Percentiles rank a stretch among this genome's conserved stretches.
Evolutionary conservation across 2,329 filamentous ascomycete species (phyloP).

Genomic region (Phaeosphaeriaceae sp.): DNA sequence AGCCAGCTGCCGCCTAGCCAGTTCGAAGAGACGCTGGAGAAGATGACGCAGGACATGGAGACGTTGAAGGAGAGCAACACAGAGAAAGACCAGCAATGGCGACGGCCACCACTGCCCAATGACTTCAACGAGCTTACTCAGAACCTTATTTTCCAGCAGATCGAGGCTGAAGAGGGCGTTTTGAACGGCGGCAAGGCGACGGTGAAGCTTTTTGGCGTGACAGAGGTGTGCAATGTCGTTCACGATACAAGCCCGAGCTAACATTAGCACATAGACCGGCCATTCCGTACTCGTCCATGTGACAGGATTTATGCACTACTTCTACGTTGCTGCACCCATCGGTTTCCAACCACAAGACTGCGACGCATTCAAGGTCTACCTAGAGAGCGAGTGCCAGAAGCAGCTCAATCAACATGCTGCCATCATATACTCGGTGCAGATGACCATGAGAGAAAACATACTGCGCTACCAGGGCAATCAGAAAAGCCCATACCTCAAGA

Average conservation of each 20-base stretch:
- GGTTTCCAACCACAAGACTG: conserved; percentile 82
- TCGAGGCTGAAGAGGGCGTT: conserved; percentile 90
- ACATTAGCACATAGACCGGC: conserved; percentile 59
- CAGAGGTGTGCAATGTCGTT: conserved; percentile 63
- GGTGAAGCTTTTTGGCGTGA: conserved; percentile 93
- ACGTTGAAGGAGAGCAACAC: conserved; percentile 84
- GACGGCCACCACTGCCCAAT: conserved; percentile 64
- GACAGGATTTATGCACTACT: conserved; percentile 93
- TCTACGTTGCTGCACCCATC: conserved; percentile 88
- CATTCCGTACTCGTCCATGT: conserved; percentile 96
- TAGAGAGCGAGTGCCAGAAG: conserved; percentile 77
- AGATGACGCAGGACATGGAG: conserved; percentile 91
- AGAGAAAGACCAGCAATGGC: conserved; percentile 95
- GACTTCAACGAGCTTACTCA: conserved; percentile 70
- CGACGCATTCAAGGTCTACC: conserved; percentile 75
- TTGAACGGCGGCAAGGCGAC: conserved; percentile 77
- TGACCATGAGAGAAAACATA: conserved; percentile 87
- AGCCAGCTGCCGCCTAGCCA: conserved; percentile 86
- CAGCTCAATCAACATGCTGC: conserved; percentile 65
- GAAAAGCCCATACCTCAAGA: conserved; percentile 90
- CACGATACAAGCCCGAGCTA: conserved; percentile 9
- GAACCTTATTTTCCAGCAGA: conserved; percentile 89
- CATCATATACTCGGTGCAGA: conserved; percentile 78
- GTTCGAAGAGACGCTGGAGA: conserved; percentile 96
- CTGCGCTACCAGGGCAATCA: conserved; percentile 94